These are phyloP conservation scores for Truncatella angustata DNA, from an alignment of 2,329 filamentous ascomycete genomes.

Conservation along the genomic window DNA sequence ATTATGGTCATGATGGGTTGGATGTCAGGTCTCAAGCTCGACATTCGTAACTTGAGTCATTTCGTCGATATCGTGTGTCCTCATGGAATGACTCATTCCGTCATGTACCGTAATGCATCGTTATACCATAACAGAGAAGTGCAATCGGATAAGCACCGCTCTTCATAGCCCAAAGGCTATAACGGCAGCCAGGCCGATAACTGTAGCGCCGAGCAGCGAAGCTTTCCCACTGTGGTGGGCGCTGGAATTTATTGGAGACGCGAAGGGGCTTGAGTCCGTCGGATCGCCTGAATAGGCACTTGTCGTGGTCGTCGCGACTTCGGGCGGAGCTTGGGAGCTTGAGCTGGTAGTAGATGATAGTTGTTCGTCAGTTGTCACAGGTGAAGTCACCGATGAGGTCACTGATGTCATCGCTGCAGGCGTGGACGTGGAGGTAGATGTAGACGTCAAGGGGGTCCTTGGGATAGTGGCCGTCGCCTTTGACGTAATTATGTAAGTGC, in stretches of 20 bases:
- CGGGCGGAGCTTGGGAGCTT: neutral
- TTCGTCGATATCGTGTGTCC: too few species aligned
- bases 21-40: too few species aligned
- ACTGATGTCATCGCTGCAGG: neutral
- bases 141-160: too few species aligned
- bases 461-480: too few species aligned
- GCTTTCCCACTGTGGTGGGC: neutral
- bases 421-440: neutral
- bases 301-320: neutral
- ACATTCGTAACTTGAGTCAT: too few species aligned
- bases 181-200: neutral
- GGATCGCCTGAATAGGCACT: neutral
- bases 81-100: too few species aligned
- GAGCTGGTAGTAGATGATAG: neutral
- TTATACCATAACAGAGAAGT: too few species aligned
- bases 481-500: neutral
- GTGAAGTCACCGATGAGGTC: neutral
- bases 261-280: conserved; percentile 5
- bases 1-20: too few species aligned
- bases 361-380: neutral
- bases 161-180: neutral
- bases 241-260: neutral
- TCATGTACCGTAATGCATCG: too few species aligned
- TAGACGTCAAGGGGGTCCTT: neutral
- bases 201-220: neutral